Conservation (phyloP, 495 filamentous ascomycete genomes). For the Hypoxylon perforatum region DNA sequence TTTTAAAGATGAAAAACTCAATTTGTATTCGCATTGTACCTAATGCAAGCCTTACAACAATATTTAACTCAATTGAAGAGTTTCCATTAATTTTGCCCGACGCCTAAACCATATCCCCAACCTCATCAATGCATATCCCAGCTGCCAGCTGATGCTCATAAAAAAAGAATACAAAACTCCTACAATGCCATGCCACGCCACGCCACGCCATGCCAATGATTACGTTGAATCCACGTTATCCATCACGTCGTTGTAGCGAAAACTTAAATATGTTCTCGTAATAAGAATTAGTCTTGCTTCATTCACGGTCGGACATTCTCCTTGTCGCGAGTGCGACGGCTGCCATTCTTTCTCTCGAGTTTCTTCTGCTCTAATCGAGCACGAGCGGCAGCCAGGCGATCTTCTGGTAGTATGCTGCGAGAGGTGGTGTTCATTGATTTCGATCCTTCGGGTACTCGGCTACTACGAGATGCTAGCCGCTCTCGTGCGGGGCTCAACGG, state of each 20-base stretch:
- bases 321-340: slow-evolving; percentile 50
- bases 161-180: slow-evolving; percentile 3
- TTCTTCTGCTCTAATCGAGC: slow-evolving; percentile 70
- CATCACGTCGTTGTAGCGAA: neutral
- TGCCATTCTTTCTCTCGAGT: slow-evolving; percentile 43
- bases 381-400: slow-evolving; percentile 70
- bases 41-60: too few relatives aligned
- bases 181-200: slow-evolving; percentile 27
- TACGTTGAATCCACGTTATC: neutral
- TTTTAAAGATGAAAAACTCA: too few relatives aligned
- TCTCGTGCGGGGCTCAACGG: slow-evolving; percentile 56
- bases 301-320: slow-evolving; percentile 53
- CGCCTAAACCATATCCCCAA: too few relatives aligned
- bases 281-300: neutral
- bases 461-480: slow-evolving; percentile 53
- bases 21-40: too few relatives aligned
- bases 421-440: slow-evolving; percentile 47
- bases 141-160: too few relatives aligned
- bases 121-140: too few relatives aligned
- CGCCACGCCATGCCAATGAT: slow-evolving; percentile 9
- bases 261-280: too few relatives aligned
- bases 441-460: slow-evolving; percentile 42
- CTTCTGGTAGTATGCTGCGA: slow-evolving; percentile 64
- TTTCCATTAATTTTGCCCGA: too few relatives aligned
- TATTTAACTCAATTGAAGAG: too few relatives aligned